These are phyloP conservation scores for Phytophthora podocarpi DNA, from an alignment of 352 stramenopile species.

Conservation along the genomic window DNA sequence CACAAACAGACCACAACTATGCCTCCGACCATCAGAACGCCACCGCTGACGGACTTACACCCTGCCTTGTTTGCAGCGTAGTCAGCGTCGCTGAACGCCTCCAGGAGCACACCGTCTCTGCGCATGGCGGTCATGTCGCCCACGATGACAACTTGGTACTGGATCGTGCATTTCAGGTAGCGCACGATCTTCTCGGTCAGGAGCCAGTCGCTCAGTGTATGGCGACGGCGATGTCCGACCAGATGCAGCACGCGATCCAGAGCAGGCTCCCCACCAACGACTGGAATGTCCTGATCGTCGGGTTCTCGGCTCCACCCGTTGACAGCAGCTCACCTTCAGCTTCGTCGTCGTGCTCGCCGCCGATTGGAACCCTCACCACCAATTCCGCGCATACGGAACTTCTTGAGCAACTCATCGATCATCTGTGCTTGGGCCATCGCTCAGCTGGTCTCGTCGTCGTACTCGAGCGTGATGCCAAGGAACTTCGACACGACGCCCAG, in stretches of 20 bases:
- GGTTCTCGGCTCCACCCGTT: background rate
- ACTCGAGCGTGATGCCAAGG: conserved; percentile 2
- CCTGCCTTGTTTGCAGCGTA: conserved; percentile 20
- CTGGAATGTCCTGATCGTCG: conserved; percentile 34
- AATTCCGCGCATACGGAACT: background rate
- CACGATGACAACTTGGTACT: no score
- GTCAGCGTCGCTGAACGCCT: conserved; percentile 28
- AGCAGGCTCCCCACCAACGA: conserved; percentile 42
- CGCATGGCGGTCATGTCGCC: background rate
- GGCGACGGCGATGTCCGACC: conserved; percentile 33
- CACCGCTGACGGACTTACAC: conserved; percentile 29
- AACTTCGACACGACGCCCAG: conserved; percentile 13
- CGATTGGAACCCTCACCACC: conserved; percentile 13
- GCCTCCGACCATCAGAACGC: conserved; percentile 8
- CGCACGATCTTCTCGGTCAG: conserved; percentile 22
- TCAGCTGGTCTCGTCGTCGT: background rate
- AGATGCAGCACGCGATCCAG: conserved; percentile 38
- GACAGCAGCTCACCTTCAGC: conserved; percentile 6
- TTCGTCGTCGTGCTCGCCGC: background rate
- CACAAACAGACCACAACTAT: conserved; percentile 5
- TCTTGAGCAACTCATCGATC: background rate
- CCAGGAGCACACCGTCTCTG: background rate
- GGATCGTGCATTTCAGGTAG: conserved; percentile 34
- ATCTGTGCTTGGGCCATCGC: background rate
- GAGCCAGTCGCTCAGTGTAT: conserved; percentile 28